Conservation (phyloP, 345 rosid species). For the Brassica juncea region DNA sequence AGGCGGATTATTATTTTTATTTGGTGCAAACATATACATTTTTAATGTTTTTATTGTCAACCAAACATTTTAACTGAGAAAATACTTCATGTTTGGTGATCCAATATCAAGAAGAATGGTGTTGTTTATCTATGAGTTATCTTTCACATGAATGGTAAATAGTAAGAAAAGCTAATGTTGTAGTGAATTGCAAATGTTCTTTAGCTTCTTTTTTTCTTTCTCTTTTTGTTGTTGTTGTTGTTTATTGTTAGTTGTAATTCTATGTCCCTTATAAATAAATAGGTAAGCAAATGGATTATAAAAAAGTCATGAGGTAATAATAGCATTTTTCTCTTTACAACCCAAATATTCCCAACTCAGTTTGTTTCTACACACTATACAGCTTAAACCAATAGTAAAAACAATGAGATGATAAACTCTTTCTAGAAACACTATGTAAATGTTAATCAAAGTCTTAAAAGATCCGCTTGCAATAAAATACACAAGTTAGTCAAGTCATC, state of each 20-base stretch:
- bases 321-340: neutral
- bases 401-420: neutral
- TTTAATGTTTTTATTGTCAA: neutral
- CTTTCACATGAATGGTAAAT: neutral
- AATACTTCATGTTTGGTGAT: neutral
- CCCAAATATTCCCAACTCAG: neutral
- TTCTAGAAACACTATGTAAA: neutral
- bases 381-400: neutral
- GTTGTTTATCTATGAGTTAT: neutral
- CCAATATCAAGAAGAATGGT: neutral
- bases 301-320: neutral
- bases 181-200: neutral
- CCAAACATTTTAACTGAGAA: neutral
- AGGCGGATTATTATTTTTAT: neutral
- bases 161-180: neutral
- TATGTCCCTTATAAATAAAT: neutral
- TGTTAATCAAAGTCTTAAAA: neutral
- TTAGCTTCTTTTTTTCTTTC: neutral
- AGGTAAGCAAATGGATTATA: neutral
- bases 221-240: neutral
- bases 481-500: constrained; percentile 1
- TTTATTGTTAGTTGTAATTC: neutral
- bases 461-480: neutral
- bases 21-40: neutral
- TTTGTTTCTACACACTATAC: neutral